A percentile compares a stretch with the other conserved stretches of the same genome.
These are phyloP conservation scores for Aspergillus carbonarius DNA, from an alignment of 2,329 filamentous ascomycete genomes.

Conservation along the genomic window DNA sequence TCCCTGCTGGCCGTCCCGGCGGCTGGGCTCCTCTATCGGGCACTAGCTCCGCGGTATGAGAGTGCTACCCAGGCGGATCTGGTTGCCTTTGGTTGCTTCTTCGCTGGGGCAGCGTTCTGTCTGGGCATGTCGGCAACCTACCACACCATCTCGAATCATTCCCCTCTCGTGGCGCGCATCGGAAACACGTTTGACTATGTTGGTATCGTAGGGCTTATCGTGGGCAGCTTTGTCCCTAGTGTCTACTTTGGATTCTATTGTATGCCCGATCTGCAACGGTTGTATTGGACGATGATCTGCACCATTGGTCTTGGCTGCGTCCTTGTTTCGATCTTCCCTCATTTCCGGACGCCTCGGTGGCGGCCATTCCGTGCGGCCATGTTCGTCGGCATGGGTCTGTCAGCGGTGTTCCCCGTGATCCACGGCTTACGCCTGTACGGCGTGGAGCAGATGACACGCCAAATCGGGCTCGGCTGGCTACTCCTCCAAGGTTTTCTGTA, in stretches of 20 bases:
- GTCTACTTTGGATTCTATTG: conserved; percentile 85
- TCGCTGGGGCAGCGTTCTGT: conserved; percentile 69
- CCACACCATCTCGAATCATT: conserved; percentile 85
- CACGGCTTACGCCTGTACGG: conserved; percentile 73
- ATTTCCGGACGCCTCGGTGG: conserved; percentile 80
- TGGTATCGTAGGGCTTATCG: conserved; percentile 87
- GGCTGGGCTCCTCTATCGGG: conserved; percentile 55
- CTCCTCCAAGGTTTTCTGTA: conserved; percentile 79
- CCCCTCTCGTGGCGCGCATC: conserved; percentile 70
- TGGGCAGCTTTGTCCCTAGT: conserved; percentile 85
- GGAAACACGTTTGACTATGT: conserved; percentile 95
- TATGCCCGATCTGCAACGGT: conserved; percentile 60
- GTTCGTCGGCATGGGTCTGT: conserved; percentile 85
- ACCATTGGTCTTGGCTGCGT: conserved; percentile 74
- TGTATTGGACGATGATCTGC: conserved; percentile 78
- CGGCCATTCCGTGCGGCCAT: conserved; percentile 82
- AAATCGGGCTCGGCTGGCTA: conserved; percentile 80
- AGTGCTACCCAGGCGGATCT: conserved; percentile 63
- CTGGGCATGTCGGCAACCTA: conserved; percentile 81
- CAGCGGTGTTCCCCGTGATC: conserved; percentile 76
- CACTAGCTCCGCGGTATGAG: conserved; percentile 65
- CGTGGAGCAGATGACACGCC: conserved; percentile 61
- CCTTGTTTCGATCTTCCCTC: conserved; percentile 73
- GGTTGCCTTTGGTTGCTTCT: conserved; percentile 75
- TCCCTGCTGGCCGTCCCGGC: conserved; percentile 57